Percentiles rank a stretch among this genome's conserved stretches.
These are phyloP conservation scores for Botrytis byssoidea DNA, from an alignment of 2,329 filamentous ascomycete species.

Conservation along the genomic window DNA sequence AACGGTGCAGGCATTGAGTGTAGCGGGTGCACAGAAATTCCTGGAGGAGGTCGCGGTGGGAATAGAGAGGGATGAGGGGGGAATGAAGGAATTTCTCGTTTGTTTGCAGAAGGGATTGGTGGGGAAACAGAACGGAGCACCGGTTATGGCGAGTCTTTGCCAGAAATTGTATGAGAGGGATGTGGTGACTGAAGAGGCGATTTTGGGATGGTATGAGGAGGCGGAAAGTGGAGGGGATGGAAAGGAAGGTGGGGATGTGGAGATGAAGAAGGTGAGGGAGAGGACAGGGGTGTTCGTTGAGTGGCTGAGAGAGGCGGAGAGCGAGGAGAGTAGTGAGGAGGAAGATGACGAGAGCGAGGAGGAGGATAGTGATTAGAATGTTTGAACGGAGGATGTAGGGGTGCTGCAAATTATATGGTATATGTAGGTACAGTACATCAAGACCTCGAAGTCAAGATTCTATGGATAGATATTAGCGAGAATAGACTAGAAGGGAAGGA, in stretches of 20 bases:
- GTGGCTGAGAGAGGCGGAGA: slow-evolving; percentile 75
- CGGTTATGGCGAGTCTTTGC: slow-evolving; percentile 71
- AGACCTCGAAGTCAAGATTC: background rate
- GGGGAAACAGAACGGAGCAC: slow-evolving; percentile 60
- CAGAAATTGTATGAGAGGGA: slow-evolving; percentile 86
- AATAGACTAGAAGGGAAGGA: background rate
- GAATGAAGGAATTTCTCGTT: slow-evolving; percentile 83
- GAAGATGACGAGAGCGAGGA: slow-evolving; percentile 41
- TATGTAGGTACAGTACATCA: background rate
- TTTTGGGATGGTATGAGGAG: slow-evolving; percentile 77
- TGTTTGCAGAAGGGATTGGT: slow-evolving; percentile 78
- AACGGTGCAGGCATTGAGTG: slow-evolving; percentile 58
- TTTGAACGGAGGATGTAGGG: background rate
- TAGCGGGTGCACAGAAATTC: slow-evolving; percentile 60
- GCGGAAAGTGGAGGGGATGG: background rate
- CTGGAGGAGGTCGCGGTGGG: slow-evolving; percentile 60
- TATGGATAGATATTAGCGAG: background rate
- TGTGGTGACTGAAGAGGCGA: slow-evolving; percentile 83
- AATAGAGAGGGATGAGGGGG: slow-evolving; percentile 61
- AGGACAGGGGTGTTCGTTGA: slow-evolving; percentile 79
- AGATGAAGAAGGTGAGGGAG: slow-evolving; percentile 13
- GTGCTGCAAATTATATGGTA: background rate
- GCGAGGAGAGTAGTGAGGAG: slow-evolving; percentile 62
- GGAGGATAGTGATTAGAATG: background rate
- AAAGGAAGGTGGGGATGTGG: background rate